A percentile compares a stretch with the other conserved stretches of the same genome.
These are phyloP conservation scores for Neonectria magnoliae DNA, from an alignment of 2,329 filamentous ascomycete species.

Conservation along the genomic window DNA sequence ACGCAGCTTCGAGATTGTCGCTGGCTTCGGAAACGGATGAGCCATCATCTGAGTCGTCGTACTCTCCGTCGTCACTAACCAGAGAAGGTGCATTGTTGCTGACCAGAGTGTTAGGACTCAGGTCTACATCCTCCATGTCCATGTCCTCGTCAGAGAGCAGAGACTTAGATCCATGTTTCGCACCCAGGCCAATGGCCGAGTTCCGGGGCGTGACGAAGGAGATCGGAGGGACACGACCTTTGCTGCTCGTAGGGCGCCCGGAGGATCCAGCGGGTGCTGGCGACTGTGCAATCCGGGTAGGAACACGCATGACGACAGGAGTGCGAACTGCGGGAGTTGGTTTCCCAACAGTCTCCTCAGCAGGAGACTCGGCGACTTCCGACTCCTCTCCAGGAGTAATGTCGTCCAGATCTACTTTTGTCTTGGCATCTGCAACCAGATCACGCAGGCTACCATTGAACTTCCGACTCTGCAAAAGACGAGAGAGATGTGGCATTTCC, in stretches of 20 bases:
- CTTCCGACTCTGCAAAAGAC: constrained; percentile 69
- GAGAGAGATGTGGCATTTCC: constrained; percentile 74
- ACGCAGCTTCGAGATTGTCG: constrained; percentile 67
- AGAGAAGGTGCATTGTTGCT: constrained; percentile 83
- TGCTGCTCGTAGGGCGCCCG: constrained; percentile 65
- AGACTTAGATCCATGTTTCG: constrained; percentile 34
- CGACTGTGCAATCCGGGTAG: constrained; percentile 66
- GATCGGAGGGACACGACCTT: constrained; percentile 57
- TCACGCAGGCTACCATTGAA: constrained; percentile 69
- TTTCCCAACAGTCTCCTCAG: constrained; percentile 20
- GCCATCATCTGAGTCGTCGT: constrained; percentile 75
- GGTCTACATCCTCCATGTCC: constrained; percentile 66
- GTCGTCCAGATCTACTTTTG: constrained; percentile 61
- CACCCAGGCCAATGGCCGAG: constrained; percentile 31
- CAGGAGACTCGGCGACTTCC: constrained; percentile 47
- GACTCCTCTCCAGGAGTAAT: constrained; percentile 65
- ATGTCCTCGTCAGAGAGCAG: constrained; percentile 57
- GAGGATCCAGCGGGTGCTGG: constrained; percentile 54
- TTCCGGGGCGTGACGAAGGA: constrained; percentile 52
- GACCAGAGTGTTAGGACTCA: constrained; percentile 75
- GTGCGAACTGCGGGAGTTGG: constrained; percentile 43
- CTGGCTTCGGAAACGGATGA: constrained; percentile 68
- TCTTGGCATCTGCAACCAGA: constrained; percentile 68
- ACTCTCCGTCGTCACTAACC: constrained; percentile 83
- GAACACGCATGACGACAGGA: constrained; percentile 65